These are phyloP conservation scores for Talaromyces nanjingensis DNA, from an alignment of 495 filamentous ascomycete genomes.

Conservation along the genomic window DNA sequence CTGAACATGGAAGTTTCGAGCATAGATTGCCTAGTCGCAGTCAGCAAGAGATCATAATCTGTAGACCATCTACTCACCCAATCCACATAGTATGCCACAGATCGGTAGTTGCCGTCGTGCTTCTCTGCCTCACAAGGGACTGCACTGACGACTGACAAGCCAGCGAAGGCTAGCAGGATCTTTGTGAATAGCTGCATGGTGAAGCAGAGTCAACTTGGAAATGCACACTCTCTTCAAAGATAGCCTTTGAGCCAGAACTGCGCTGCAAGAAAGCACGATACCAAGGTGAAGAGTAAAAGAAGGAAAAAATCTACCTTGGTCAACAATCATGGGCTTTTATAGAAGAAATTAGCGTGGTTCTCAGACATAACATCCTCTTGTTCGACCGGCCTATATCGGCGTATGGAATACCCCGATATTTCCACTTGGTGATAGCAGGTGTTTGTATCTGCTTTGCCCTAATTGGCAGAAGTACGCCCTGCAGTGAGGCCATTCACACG, in stretches of 20 bases:
- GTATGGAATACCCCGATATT: background rate
- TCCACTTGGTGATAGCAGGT: background rate
- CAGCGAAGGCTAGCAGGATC: background rate
- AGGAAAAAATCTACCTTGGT: background rate
- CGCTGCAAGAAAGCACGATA: background rate
- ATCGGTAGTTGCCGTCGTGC: slow-evolving; percentile 40
- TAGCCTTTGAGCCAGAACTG: background rate
- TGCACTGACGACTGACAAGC: background rate
- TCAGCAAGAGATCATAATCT: background rate
- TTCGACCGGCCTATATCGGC: background rate
- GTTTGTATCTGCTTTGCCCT: background rate
- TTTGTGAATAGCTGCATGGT: background rate
- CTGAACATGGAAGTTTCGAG: slow-evolving; percentile 63
- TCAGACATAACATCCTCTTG: background rate
- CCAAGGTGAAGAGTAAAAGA: background rate
- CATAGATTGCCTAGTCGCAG: slow-evolving; percentile 59
- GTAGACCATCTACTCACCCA: slow-evolving; percentile 37
- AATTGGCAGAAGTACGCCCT: background rate
- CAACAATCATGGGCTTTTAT: background rate
- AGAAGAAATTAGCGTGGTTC: background rate
- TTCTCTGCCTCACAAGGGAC: background rate
- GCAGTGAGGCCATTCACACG: background rate
- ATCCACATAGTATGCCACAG: slow-evolving; percentile 82
- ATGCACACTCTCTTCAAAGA: background rate
- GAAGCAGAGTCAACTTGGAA: background rate